A percentile compares a stretch with the other conserved stretches of the same genome.
Evolutionary conservation across 2,329 filamentous ascomycete genomes (phyloP).

Genomic region (Monosporascus sp.): DNA sequence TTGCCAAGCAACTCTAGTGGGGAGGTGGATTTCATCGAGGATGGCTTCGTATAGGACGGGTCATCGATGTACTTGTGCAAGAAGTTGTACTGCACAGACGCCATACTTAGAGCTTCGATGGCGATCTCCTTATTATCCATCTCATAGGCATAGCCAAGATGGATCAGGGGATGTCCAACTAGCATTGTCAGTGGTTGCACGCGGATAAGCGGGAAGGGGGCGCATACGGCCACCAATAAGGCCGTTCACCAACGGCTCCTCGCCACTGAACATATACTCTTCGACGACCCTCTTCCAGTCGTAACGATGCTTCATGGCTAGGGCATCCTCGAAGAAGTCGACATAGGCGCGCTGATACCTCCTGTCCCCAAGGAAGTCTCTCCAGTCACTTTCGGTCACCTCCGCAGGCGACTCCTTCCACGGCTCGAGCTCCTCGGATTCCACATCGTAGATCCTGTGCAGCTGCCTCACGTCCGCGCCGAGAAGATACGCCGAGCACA

Average conservation of each 20-base stretch:
- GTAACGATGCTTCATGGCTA: conserved; percentile 68
- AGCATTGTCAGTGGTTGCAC: conserved; percentile 21
- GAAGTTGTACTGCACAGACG: conserved; percentile 53
- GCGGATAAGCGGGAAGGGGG: not conserved
- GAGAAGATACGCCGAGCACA: conserved; percentile 80
- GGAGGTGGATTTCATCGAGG: conserved; percentile 55
- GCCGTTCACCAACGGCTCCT: conserved; percentile 74
- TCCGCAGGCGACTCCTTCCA: conserved; percentile 85
- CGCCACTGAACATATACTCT: conserved; percentile 69
- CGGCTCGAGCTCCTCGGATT: conserved; percentile 65
- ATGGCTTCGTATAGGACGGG: conserved; percentile 60
- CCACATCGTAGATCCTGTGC: conserved; percentile 73
- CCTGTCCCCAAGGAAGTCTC: conserved; percentile 72
- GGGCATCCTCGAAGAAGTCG: conserved; percentile 91
- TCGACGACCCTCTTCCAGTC: conserved; percentile 76
- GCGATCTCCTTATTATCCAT: conserved; percentile 78
- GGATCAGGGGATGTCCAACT: conserved; percentile 92
- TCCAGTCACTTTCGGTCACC: conserved; percentile 79
- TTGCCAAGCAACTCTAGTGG: conserved; percentile 67
- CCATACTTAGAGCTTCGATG: conserved; percentile 78
- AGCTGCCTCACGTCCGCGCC: conserved; percentile 70
- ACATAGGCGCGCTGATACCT: conserved; percentile 85
- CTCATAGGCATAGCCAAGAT: conserved; percentile 91
- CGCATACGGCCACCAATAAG: conserved; percentile 71
- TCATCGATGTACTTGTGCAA: conserved; percentile 68